Conservation (phyloP, 768 basidiomycete species). For the Lactarius evosmus region DNA sequence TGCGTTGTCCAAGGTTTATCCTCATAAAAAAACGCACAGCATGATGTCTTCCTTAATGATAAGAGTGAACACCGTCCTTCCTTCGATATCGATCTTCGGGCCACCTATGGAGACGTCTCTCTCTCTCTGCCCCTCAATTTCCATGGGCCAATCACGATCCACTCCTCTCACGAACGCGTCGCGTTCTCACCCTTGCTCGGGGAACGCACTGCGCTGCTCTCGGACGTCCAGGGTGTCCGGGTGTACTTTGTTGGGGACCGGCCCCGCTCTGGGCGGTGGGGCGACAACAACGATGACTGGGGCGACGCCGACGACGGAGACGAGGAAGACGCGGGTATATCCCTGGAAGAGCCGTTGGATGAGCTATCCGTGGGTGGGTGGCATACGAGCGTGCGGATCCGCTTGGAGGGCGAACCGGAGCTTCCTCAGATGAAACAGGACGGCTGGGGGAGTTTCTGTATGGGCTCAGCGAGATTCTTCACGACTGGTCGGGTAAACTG, state of each 20-base stretch:
- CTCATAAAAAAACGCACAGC: neutral
- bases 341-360: neutral
- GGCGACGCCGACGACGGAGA: neutral
- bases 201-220: neutral
- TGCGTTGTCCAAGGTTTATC: neutral
- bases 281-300: neutral
- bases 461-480: slow-evolving; percentile 1
- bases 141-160: slow-evolving; percentile 12
- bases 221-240: neutral
- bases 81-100: neutral
- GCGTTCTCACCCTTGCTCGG: slow-evolving; percentile 3
- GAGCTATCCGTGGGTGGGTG: neutral
- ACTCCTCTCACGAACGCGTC: neutral
- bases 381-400: slow-evolving; percentile 4
- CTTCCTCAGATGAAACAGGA: neutral
- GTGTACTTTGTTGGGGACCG: slow-evolving; percentile 14
- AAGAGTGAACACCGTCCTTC: neutral
- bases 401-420: slow-evolving; percentile 12
- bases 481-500: neutral
- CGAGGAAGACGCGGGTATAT: neutral
- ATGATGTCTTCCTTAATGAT: neutral
- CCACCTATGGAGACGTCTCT: slow-evolving; percentile 7
- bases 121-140: slow-evolving; percentile 12
- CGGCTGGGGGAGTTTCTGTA: neutral
- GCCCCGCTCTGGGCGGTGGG: neutral